Conservation (phyloP, 306 rosid genomes). For the Hippophae tibetana region DNA sequence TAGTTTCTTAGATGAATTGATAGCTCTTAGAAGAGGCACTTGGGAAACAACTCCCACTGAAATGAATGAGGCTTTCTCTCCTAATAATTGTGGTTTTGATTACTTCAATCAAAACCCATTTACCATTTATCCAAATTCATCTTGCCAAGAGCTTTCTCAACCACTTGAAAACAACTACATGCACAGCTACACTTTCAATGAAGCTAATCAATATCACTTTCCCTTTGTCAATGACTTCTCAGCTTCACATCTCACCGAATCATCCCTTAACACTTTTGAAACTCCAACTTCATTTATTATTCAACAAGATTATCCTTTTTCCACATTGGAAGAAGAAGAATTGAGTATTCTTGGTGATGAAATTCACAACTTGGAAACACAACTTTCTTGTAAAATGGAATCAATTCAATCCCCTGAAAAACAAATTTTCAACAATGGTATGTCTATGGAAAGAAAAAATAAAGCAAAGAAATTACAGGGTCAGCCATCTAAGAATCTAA, state of each 20-base stretch:
- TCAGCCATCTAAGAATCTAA: constrained; percentile 88
- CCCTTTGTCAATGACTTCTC: constrained; percentile 36
- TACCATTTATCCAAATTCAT: constrained; percentile 32
- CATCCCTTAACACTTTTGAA: constrained; percentile 30
- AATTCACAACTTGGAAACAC: constrained; percentile 46
- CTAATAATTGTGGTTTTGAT: constrained; percentile 30
- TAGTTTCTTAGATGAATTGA: constrained; percentile 57
- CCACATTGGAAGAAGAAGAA: constrained; percentile 52
- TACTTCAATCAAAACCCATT: constrained; percentile 47
- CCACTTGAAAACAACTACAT: constrained; percentile 22
- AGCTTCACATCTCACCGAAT: constrained; percentile 38
- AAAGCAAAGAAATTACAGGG: constrained; percentile 64
- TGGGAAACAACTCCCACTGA: constrained; percentile 49
- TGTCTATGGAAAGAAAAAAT: constrained; percentile 37
- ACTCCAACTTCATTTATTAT: constrained; percentile 34
- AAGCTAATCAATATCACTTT: constrained; percentile 27
- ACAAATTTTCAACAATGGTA: constrained; percentile 41
- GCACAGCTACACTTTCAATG: constrained; percentile 26
- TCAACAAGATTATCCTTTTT: constrained; percentile 36
- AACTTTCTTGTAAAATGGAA: constrained; percentile 57
- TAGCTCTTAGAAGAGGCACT: constrained; percentile 55
- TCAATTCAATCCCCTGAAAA: constrained; percentile 47
- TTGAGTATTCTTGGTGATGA: constrained; percentile 43
- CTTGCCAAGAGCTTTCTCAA: constrained; percentile 36
- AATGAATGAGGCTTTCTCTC: constrained; percentile 43